Conservation (phyloP, 148 eudicot genomes). For the Spergularia bocconei region DNA sequence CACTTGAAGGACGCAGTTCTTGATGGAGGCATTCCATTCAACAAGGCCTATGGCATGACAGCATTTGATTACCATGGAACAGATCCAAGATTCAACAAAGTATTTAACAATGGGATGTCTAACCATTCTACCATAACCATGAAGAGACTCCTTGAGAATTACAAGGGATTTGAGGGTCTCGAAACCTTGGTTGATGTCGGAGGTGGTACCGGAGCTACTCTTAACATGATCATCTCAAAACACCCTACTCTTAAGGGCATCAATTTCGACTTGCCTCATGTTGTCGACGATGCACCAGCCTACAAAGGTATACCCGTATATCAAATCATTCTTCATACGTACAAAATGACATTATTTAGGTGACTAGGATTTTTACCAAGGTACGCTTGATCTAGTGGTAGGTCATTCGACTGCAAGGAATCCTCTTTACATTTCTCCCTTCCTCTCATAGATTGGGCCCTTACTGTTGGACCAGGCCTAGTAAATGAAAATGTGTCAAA, state of each 20-base stretch:
- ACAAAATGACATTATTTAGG: no score
- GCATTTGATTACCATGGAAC: slow-evolving; percentile 86
- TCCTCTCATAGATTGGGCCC: no score
- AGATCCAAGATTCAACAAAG: slow-evolving; percentile 75
- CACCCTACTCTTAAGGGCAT: slow-evolving; percentile 73
- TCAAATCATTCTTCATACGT: no score
- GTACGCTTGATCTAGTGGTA: no score
- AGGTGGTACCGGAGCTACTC: slow-evolving; percentile 78
- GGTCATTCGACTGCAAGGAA: no score
- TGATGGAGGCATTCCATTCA: slow-evolving; percentile 87
- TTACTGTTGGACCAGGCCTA: no score
- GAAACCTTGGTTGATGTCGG: slow-evolving; percentile 70
- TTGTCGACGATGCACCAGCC: slow-evolving; percentile 68
- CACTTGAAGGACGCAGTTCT: slow-evolving; percentile 78
- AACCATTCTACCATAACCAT: slow-evolving; percentile 76
- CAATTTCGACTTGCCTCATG: slow-evolving; percentile 84
- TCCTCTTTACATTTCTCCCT: no score
- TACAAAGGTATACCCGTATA: slow-evolving; percentile 62
- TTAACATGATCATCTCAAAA: slow-evolving; percentile 72
- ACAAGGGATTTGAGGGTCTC: slow-evolving; percentile 67
- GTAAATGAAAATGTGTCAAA: no score
- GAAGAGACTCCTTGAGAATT: slow-evolving; percentile 69
- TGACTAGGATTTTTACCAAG: no score
- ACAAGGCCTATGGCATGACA: slow-evolving; percentile 87
- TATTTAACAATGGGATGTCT: slow-evolving; percentile 80